Evolutionary conservation across 2,329 filamentous ascomycete species (phyloP), one percentile per base, ranked within the genome.

Genomic region (Monosporascus cannonballus): DNA sequence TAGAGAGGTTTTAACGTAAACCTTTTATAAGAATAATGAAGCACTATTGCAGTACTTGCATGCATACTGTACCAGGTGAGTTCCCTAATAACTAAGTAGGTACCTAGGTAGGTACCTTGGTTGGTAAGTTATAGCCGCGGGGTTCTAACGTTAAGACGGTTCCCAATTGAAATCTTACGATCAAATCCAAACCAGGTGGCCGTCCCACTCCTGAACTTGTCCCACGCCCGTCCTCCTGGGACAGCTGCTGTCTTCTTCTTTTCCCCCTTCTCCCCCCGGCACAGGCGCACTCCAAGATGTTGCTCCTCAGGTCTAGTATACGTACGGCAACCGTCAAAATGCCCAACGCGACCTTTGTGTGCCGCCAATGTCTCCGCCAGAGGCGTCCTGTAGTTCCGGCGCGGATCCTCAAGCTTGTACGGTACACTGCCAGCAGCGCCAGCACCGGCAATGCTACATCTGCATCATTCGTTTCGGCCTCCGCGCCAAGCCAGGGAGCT

Each of bases 281-380:
- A 39, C 17, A 30, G 52, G 6, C 39, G 49, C 36, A 46, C 18
- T 47, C 41, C 30, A 45, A 51, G 53, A 77, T 78, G 76, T 69
- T 73, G 54, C 64, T 71, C 47, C 63, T 77, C 52, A 63, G 69
- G 51, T 72, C 73, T 47, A 70, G 72, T 49, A 60, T 76, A 53
- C 70, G 74, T 55, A 70, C 73, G 60, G 58, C 70, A 44, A 66
- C 70, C 57, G 58, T 75, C 24, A 69, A 67, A 59, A 64, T 70
- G 20, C 67, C 74, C 34, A 62, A 67, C 27, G 66, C 71, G 34
- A 69, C 72, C 52, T 71, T 77, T 50, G 63, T 73, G 63, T 79
- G 76, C 67, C 75, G 75, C 57, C 77, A 79, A 72, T 80, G 76
- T 65, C 71, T 69, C 55, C 57, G 61, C 27, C 64, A 64, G 22